Evolutionary conservation across 345 rosid genomes (phyloP), one percentile per base, ranked within the genome.

Genomic region (Hevea brasiliensis): DNA sequence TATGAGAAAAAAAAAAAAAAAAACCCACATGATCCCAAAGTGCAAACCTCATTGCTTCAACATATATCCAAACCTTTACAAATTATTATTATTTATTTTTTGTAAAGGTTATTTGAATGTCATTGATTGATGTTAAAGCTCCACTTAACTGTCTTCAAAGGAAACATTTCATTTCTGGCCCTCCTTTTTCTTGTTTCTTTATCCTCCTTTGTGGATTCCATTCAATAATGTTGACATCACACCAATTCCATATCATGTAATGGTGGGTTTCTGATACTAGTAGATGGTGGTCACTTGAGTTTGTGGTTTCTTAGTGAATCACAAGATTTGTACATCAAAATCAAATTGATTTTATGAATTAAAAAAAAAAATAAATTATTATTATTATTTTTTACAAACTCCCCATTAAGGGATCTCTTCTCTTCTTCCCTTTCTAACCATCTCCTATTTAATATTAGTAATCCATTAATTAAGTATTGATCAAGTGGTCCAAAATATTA

Each of bases 261-360:
- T 40, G 72, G 45, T 68, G 61, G 47, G 47, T 40, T 55, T 23
- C 15, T 68, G 2, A 23, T 68, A 8, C 17, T 11, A 42, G 0
- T 48, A 4, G 48, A 54, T 53, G n/a, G 14, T 54, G 21, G 59
- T 51, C 45, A n/a, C 32, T 68, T 40, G 40, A 41, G 27, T 17
- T 17, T 40, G 15, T 57, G 26, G 54, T 57, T 70, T 42, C 4
- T 13, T 70, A 17, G 8, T 23, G 40, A 69, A 70, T 24, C 73
- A 40, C 15, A 57, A 48, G 41, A 55, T 56, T 57, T 10, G 64
- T 10, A 61, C 50, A 70, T 70, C 73, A 7, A 56, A 17, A 57
- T 56, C 54, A 56, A 26, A 23, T 40, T 69, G 61, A 41, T 69
- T 54, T 42, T 69, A n/a, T n/a, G n/a, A n/a, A n/a, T n/a, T n/a